Evolutionary conservation across 2,329 filamentous ascomycete species (phyloP).

Genomic region (Pyricularia grisea): DNA sequence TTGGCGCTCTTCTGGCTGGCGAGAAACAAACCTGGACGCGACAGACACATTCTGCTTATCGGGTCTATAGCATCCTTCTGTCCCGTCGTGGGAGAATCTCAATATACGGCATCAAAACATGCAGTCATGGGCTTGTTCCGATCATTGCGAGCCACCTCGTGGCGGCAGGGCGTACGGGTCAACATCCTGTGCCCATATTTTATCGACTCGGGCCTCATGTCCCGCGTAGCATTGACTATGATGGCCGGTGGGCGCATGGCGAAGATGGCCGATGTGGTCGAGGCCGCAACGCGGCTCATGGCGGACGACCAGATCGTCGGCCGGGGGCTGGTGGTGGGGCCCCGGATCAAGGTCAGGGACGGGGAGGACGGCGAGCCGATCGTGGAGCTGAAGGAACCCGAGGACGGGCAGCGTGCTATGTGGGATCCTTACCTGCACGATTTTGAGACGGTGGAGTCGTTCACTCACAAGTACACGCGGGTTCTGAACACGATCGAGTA

Average conservation of each 20-base stretch:
- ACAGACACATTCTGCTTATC: conserved; percentile 53
- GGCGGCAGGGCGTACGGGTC: conserved; percentile 38
- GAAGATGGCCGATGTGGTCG: conserved; percentile 48
- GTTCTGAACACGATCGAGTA: conserved; percentile 41
- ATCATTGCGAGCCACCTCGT: conserved; percentile 40
- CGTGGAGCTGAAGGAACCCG: conserved; percentile 10
- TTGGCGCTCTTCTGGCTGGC: conserved; percentile 52
- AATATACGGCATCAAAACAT: conserved; percentile 57
- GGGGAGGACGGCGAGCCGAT: conserved; percentile 23
- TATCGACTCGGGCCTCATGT: conserved; percentile 42
- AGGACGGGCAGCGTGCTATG: conserved; percentile 27
- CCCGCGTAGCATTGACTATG: neutral
- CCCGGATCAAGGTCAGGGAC: conserved; percentile 25
- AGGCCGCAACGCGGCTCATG: conserved; percentile 52
- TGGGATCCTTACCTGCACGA: conserved; percentile 56
- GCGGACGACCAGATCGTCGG: conserved; percentile 46
- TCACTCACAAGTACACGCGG: conserved; percentile 41
- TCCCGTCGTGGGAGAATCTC: conserved; percentile 33
- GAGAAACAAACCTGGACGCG: conserved; percentile 28
- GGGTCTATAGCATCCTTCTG: conserved; percentile 49
- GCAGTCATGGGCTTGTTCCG: conserved; percentile 57
- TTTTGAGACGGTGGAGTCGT: conserved; percentile 45
- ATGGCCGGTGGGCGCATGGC: conserved; percentile 48
- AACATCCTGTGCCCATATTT: conserved; percentile 64
- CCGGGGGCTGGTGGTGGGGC: conserved; percentile 35